A percentile compares a stretch with the other conserved stretches of the same genome.
These are phyloP conservation scores for Cytospora piceae DNA, from an alignment of 2,329 filamentous ascomycete genomes.

Conservation along the genomic window DNA sequence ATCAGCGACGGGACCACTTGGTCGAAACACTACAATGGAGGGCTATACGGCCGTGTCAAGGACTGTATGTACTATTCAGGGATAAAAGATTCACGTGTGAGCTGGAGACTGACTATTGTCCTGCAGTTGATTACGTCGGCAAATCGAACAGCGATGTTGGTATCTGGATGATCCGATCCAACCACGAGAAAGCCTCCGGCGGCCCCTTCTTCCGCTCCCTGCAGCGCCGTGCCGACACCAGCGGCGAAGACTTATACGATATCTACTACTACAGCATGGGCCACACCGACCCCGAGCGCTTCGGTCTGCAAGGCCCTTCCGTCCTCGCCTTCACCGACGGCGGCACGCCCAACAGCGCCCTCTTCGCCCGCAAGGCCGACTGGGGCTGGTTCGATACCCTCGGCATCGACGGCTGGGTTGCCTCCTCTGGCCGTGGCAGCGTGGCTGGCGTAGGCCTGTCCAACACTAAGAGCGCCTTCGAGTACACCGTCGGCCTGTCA, in stretches of 20 bases:
- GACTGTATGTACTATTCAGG: conserved; percentile 33
- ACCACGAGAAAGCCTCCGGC: conserved; percentile 47
- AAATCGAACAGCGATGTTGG: conserved; percentile 42
- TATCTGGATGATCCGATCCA: conserved; percentile 44
- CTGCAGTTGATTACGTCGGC: conserved; percentile 43
- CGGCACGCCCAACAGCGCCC: conserved; percentile 41
- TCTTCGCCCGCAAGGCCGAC: conserved; percentile 43
- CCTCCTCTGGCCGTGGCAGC: conserved; percentile 37
- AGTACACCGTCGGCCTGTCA: conserved; percentile 44
- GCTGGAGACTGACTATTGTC: background rate
- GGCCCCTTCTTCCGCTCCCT: conserved; percentile 46
- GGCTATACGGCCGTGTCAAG: conserved; percentile 43
- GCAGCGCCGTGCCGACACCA: conserved; percentile 41
- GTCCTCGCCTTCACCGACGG: conserved; percentile 45
- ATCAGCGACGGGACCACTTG: conserved; percentile 41
- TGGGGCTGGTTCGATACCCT: conserved; percentile 42
- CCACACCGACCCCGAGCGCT: conserved; percentile 46
- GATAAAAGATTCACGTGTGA: too few relatives aligned
- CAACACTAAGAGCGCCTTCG: conserved; percentile 45
- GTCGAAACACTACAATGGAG: conserved; percentile 46
- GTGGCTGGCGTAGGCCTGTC: conserved; percentile 39
- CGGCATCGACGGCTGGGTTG: conserved; percentile 40
- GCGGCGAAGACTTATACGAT: conserved; percentile 46
- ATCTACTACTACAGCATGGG: conserved; percentile 51
- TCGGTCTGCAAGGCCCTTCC: conserved; percentile 47